Evolutionary conservation across 2,329 filamentous ascomycete species (phyloP).

Genomic region (Penicillium crustosum): DNA sequence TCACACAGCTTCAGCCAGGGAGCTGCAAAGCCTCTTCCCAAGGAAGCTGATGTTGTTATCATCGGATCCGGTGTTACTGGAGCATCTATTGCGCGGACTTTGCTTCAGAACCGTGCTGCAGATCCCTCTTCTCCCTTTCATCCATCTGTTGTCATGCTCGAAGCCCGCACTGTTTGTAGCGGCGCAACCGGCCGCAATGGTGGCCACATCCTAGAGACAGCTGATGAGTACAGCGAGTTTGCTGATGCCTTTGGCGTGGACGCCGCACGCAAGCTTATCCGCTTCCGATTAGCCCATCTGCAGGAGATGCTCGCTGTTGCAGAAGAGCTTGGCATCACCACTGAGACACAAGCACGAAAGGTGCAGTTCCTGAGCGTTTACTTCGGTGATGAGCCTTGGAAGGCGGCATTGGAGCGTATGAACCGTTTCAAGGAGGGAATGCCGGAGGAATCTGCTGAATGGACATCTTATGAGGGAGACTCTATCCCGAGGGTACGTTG

Average conservation of each 20-base stretch:
- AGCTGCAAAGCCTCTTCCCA: slow-evolving; percentile 22
- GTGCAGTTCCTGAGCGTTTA: slow-evolving; percentile 31
- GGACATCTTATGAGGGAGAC: slow-evolving; percentile 23
- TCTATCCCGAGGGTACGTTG: slow-evolving; percentile 23
- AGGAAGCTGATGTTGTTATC: slow-evolving; percentile 30
- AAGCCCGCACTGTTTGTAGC: slow-evolving; percentile 33
- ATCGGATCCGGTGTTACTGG: slow-evolving; percentile 36
- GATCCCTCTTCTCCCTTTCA: background rate
- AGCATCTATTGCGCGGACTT: slow-evolving; percentile 24
- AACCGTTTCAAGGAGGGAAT: slow-evolving; percentile 28
- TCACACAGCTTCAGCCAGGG: slow-evolving; percentile 25
- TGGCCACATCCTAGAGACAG: slow-evolving; percentile 33
- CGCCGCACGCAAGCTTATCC: slow-evolving; percentile 20
- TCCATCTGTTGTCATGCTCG: slow-evolving; percentile 28
- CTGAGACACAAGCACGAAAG: slow-evolving; percentile 26
- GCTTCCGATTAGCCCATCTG: slow-evolving; percentile 28
- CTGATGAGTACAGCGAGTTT: slow-evolving; percentile 25
- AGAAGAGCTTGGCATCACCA: slow-evolving; percentile 22
- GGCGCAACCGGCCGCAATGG: slow-evolving; percentile 39
- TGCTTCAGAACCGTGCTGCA: slow-evolving; percentile 19
- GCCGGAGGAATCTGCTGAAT: slow-evolving; percentile 30
- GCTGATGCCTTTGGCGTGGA: slow-evolving; percentile 21
- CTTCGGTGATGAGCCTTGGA: slow-evolving; percentile 29
- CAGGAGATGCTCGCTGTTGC: slow-evolving; percentile 22
- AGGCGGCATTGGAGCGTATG: slow-evolving; percentile 20